Base-by-base conservation (phyloP, 129 eudicot species). In the Mikania micrantha region DNA sequence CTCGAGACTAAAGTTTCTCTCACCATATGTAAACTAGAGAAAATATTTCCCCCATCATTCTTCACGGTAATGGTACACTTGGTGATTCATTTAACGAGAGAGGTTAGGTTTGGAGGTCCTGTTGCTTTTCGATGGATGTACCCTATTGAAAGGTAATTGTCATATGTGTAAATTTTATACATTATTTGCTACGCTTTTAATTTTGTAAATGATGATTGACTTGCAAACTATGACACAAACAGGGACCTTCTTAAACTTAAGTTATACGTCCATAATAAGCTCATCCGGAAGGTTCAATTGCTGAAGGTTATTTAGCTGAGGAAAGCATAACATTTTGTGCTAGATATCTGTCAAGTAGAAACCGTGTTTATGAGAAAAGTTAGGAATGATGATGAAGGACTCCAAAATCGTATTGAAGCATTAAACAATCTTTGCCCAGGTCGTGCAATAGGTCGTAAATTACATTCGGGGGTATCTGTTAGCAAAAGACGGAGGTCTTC, bases 341-440 rank as follows among this genome's bases (percentile, higher is more conserved):
- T n/a, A n/a, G n/a, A n/a, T n/a, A n/a, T n/a, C n/a, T n/a, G n/a
- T n/a, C n/a, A n/a, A n/a, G n/a, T n/a, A n/a, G n/a, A n/a, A n/a
- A n/a, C n/a, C n/a, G n/a, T n/a, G n/a, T n/a, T n/a, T n/a, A n/a
- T n/a, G n/a, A n/a, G n/a, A n/a, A n/a, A n/a, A n/a, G n/a, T n/a
- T n/a, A n/a, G n/a, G 24, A 40, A 64, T 64, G 54, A 64, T 64
- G 54, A 64, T 41, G 69, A 40, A 10, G 69, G 34, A 21, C n/a
- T 40, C 12, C 69, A 41, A 64, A n/a, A 64, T 64, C 38, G 7
- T 1, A 41, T 41, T 64, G 38, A 64, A 40, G 39, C 24, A 42
- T 40, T 15, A 7, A 40, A 39, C 69, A 11, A 20, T 1, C 39
- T 64, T 41, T 15, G 53, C 15, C 69, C 69, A 1, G 25, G 69